These are phyloP conservation scores for Aspergillus proliferans DNA, from an alignment of 2,329 filamentous ascomycete species.

Conservation along the genomic window DNA sequence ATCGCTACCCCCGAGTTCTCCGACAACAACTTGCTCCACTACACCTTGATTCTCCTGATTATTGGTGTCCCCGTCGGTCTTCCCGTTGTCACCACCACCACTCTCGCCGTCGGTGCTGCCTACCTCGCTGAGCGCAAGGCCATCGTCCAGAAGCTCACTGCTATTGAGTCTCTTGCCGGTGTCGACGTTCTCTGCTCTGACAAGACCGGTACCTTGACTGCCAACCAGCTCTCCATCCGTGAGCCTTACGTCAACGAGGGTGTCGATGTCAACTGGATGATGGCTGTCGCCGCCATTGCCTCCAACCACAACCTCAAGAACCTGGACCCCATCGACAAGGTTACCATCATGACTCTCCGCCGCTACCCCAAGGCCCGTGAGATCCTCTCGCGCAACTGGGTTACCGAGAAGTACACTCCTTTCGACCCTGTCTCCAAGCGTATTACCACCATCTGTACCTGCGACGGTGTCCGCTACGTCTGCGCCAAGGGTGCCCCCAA, in stretches of 20 bases:
- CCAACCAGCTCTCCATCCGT: slow-evolving; percentile 63
- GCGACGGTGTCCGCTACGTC: slow-evolving; percentile 63
- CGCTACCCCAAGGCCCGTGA: slow-evolving; percentile 71
- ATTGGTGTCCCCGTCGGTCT: slow-evolving; percentile 76
- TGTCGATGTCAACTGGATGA: slow-evolving; percentile 77
- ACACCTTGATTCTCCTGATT: slow-evolving; percentile 65
- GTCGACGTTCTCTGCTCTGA: slow-evolving; percentile 75
- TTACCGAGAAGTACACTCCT: slow-evolving; percentile 66
- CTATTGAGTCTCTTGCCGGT: slow-evolving; percentile 68
- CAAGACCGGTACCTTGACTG: slow-evolving; percentile 67
- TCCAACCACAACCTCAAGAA: slow-evolving; percentile 75
- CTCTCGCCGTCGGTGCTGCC: slow-evolving; percentile 68
- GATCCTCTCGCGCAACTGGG: slow-evolving; percentile 68
- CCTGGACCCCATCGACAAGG: slow-evolving; percentile 72
- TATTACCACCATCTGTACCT: slow-evolving; percentile 64
- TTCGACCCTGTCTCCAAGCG: slow-evolving; percentile 74
- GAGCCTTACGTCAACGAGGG: slow-evolving; percentile 72
- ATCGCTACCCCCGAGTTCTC: slow-evolving; percentile 48
- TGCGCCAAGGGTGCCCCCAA: slow-evolving; percentile 75
- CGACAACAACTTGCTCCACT: slow-evolving; percentile 61
- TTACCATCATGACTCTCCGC: slow-evolving; percentile 69
- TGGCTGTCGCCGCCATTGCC: slow-evolving; percentile 70
- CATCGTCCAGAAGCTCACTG: slow-evolving; percentile 73
- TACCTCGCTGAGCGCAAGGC: slow-evolving; percentile 73
- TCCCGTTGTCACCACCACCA: slow-evolving; percentile 71